A percentile compares a stretch with the other conserved stretches of the same genome.
Conservation (phyloP, 192 early-diverging fungal species). For the Rhizoclosmatium globosum region DNA sequence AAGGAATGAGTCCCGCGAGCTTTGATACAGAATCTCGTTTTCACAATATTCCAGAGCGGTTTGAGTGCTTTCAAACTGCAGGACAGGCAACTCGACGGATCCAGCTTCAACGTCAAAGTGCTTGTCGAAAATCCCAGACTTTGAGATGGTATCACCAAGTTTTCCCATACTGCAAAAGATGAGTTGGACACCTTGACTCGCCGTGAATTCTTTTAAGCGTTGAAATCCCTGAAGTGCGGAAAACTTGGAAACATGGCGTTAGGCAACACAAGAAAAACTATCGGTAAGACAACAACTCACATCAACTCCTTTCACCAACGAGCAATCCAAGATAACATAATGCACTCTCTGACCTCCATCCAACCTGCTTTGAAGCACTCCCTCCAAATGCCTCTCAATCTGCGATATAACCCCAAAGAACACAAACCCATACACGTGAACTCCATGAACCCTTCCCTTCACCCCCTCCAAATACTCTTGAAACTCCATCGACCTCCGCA, state of each 20-base stretch:
- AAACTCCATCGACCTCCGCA: slow-evolving; percentile 88
- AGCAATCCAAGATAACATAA: slow-evolving; percentile 90
- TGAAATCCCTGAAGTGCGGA: slow-evolving; percentile 91
- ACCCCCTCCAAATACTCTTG: slow-evolving; percentile 86
- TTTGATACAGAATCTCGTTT: slow-evolving; percentile 73
- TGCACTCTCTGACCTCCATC: slow-evolving; percentile 66
- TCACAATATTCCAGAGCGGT: slow-evolving; percentile 95
- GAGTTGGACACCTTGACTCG: slow-evolving; percentile 75
- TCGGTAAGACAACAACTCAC: slow-evolving; percentile 28
- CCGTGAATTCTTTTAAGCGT: slow-evolving; percentile 79
- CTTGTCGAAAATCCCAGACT: slow-evolving; percentile 52
- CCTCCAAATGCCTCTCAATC: slow-evolving; percentile 47
- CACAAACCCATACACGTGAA: slow-evolving; percentile 92
- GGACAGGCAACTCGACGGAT: slow-evolving; percentile 53
- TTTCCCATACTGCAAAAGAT: slow-evolving; percentile 78
- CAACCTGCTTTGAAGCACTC: background rate
- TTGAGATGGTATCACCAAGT: slow-evolving; percentile 30
- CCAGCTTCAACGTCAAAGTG: background rate
- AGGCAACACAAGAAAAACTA: slow-evolving; percentile 7
- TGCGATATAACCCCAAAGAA: slow-evolving; percentile 81
- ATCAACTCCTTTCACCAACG: slow-evolving; percentile 85
- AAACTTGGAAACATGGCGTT: slow-evolving; percentile 56
- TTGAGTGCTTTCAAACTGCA: slow-evolving; percentile 82
- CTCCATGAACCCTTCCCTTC: slow-evolving; percentile 84
- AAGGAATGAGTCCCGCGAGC: background rate